Conservation (phyloP, 2,329 filamentous ascomycete genomes). For the Lachnellula suecica region DNA sequence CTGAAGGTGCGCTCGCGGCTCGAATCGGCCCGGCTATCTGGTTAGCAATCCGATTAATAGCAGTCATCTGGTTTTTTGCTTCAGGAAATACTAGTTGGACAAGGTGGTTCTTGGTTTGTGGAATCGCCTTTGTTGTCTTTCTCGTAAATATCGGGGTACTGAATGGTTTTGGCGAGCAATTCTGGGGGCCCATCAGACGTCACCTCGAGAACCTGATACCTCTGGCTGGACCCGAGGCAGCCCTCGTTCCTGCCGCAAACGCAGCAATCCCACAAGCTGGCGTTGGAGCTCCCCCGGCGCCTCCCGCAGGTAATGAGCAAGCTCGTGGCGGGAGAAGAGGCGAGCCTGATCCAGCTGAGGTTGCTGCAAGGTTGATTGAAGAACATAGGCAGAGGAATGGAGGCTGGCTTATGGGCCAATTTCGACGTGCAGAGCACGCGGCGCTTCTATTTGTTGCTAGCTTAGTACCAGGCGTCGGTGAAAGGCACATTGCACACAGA, state of each 20-base stretch:
- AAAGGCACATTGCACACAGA: conserved; percentile 54
- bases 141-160: conserved; percentile 59
- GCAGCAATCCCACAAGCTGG: conserved; percentile 30
- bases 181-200: conserved; percentile 56
- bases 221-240: conserved; percentile 41
- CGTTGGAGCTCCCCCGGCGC: conserved; percentile 15
- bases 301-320: conserved; percentile 5
- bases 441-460: conserved; percentile 64
- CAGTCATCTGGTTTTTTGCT: conserved; percentile 67
- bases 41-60: conserved; percentile 55
- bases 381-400: conserved; percentile 43
- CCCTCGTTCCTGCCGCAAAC: conserved; percentile 32
- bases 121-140: conserved; percentile 54
- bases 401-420: conserved; percentile 49
- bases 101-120: conserved; percentile 55
- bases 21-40: conserved; percentile 60
- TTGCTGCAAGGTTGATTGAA: conserved; percentile 54
- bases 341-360: conserved; percentile 46
- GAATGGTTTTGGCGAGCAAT: conserved; percentile 52
- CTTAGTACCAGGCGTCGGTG: conserved; percentile 63
- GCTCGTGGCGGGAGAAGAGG: conserved; percentile 9
- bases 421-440: conserved; percentile 57
- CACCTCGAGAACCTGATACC: conserved; percentile 61
- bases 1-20: conserved; percentile 28
- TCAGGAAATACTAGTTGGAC: conserved; percentile 57